phyloP scores from a whole-genome alignment of 2,329 filamentous ascomycete genomes.

The Raffaelea albimanens region DNA sequence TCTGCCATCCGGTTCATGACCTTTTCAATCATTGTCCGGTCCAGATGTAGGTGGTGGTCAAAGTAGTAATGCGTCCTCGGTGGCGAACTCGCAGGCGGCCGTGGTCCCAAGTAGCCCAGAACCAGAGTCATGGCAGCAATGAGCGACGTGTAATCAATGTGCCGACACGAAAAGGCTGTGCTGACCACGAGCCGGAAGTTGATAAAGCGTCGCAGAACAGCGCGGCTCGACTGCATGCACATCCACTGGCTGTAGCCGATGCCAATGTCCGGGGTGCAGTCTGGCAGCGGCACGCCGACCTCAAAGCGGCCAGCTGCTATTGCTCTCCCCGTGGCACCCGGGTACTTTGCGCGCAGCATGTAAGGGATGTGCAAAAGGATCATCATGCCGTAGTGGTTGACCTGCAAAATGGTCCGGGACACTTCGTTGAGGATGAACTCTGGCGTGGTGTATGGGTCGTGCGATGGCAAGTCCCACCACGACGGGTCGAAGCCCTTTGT shows the following conservation, averaged over 20 bases:
- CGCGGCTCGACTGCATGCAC: slow-evolving; percentile 40
- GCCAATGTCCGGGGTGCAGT: not conserved
- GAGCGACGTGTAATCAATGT: slow-evolving; percentile 41
- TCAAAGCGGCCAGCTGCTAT: not conserved
- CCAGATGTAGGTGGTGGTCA: slow-evolving; percentile 19
- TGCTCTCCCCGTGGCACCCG: slow-evolving; percentile 16
- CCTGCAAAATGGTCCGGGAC: slow-evolving; percentile 33
- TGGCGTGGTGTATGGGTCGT: slow-evolving; percentile 14
- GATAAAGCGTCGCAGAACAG: slow-evolving; percentile 38
- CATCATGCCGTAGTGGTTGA: slow-evolving; percentile 40
- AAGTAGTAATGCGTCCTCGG: slow-evolving; percentile 3
- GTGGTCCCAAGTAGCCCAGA: slow-evolving; percentile 36
- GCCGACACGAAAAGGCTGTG: slow-evolving; percentile 32
- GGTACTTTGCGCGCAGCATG: slow-evolving; percentile 26
- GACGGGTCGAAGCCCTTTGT: slow-evolving; percentile 26
- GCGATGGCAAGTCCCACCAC: slow-evolving; percentile 37
- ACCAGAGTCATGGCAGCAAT: slow-evolving; percentile 42
- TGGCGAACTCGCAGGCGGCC: not conserved
- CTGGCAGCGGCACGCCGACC: not conserved
- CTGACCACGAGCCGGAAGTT: slow-evolving; percentile 31
- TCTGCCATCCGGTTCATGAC: slow-evolving; percentile 27
- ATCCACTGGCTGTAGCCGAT: slow-evolving; percentile 39
- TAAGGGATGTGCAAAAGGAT: slow-evolving; percentile 46
- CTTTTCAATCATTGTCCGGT: slow-evolving; percentile 27
- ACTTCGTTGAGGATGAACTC: slow-evolving; percentile 20